Evolutionary conservation across 805 yeast species (phyloP), one percentile per base, ranked within the genome.

Genomic region (Kuraishia cidri): DNA sequence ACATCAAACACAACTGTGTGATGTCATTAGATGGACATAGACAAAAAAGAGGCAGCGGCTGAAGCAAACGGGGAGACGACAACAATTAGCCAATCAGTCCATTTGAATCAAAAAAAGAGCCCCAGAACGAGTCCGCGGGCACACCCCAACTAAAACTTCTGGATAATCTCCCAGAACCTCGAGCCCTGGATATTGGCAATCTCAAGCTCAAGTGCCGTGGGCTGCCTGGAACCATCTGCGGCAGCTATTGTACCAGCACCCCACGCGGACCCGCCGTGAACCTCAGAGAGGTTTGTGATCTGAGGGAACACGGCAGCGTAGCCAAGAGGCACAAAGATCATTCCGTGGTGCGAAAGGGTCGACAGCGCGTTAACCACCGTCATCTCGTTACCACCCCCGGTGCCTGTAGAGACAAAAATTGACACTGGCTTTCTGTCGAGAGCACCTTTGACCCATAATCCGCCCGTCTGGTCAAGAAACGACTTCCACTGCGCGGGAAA

Each of bases 241-340:
- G 80, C 88, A 23, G 94, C 85, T 44, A 69, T 66, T 35, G 83
- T 63, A 50, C 90, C 92, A 29, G 94, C 85, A 58, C 94, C 94
- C 82, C 86, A 85, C 33, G 94, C 72, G 34, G 88, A 72, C 46
- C 81, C 79, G 47, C 94, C 94, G 50, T 79, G 88, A 36, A 70
- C 65, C 60, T 79, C 88, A n/a, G 65, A 67, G 36, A 79, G 50
- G 54, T 67, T 67, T 29, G 68, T 52, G 45, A 76, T 54, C 37
- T 70, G 69, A 32, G 71, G 67, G 51, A 75, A 73, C 23, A 64
- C 67, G 22, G 66, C 57, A 33, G 68, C 75, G 60, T 71, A 72
- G 49, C 94, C 94, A 45, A 84, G 67, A 41, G 95, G 94, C 37
- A 85, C 76, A 54, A 57, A 84, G 43, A 79, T 62, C 64, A 84